Evolutionary conservation across 2,329 filamentous ascomycete genomes (phyloP).

Genomic region (Fusarium beomiforme): DNA sequence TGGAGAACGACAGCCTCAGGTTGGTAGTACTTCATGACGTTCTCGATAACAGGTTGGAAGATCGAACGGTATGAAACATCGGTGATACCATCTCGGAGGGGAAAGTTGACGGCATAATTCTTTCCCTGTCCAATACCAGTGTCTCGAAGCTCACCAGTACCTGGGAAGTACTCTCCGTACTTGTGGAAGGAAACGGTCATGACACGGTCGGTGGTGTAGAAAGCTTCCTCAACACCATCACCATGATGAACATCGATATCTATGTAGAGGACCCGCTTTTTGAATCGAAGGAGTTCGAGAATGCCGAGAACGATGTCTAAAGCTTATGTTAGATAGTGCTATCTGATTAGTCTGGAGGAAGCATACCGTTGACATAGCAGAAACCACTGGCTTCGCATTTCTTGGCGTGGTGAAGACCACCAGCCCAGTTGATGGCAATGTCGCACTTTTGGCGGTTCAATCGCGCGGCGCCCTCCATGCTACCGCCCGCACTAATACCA

Average conservation of each 20-base stretch:
- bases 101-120: constrained; percentile 91
- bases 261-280: constrained; percentile 96
- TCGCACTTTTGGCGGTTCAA: constrained; percentile 92
- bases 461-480: constrained; percentile 91
- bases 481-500: constrained; percentile 91
- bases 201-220: constrained; percentile 91
- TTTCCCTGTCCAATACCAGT: constrained; percentile 89
- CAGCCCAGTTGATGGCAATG: constrained; percentile 98
- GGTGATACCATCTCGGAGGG: constrained; percentile 90
- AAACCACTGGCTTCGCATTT: constrained; percentile 97
- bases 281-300: constrained; percentile 87
- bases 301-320: constrained; percentile 95
- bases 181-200: constrained; percentile 97
- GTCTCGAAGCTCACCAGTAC: constrained; percentile 86
- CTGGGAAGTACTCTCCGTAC: constrained; percentile 95
- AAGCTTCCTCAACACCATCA: constrained; percentile 92
- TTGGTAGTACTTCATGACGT: constrained; percentile 87
- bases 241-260: constrained; percentile 96
- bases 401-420: constrained; percentile 96
- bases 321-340: constrained; percentile 12
- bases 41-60: constrained; percentile 88
- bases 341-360: constrained; percentile 25
- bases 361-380: constrained; percentile 94
- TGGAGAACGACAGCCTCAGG: constrained; percentile 94
- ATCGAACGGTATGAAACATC: constrained; percentile 90